Evolutionary conservation across 306 rosid genomes (phyloP).

Genomic region (Cucurbita argyrosperma): DNA sequence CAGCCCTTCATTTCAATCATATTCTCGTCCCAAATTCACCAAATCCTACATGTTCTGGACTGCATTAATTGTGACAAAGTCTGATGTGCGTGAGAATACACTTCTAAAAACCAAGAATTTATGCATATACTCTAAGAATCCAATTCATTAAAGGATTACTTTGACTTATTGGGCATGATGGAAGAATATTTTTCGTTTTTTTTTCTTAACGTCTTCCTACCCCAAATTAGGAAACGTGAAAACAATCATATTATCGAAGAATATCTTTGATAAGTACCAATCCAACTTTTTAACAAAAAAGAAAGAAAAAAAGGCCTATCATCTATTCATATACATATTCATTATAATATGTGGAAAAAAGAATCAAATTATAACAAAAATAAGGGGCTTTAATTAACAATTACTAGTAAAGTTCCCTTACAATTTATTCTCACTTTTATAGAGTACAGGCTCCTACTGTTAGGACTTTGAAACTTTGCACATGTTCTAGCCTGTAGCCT

Average conservation of each 20-base stretch:
- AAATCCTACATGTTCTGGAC: not conserved
- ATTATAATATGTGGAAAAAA: not conserved
- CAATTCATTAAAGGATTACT: not conserved
- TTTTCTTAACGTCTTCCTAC: not conserved
- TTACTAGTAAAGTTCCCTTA: not conserved
- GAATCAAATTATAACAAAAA: not conserved
- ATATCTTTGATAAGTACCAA: not conserved
- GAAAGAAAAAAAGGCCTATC: not conserved
- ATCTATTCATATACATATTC: not conserved
- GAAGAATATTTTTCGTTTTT: not conserved
- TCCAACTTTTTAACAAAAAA: not conserved
- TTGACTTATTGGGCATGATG: not conserved
- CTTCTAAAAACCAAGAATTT: not conserved
- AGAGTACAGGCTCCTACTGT: not conserved
- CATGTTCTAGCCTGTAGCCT: not conserved
- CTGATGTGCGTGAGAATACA: not conserved
- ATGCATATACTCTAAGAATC: not conserved
- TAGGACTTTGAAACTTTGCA: slow-evolving; percentile 5
- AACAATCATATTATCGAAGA: not conserved
- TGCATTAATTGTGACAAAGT: not conserved
- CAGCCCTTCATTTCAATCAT: not conserved
- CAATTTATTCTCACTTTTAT: not conserved
- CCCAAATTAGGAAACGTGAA: slow-evolving; percentile 3
- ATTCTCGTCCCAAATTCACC: not conserved
- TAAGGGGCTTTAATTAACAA: not conserved